Conservation (phyloP, 441 rosid genomes). For the Brassica balearica region DNA sequence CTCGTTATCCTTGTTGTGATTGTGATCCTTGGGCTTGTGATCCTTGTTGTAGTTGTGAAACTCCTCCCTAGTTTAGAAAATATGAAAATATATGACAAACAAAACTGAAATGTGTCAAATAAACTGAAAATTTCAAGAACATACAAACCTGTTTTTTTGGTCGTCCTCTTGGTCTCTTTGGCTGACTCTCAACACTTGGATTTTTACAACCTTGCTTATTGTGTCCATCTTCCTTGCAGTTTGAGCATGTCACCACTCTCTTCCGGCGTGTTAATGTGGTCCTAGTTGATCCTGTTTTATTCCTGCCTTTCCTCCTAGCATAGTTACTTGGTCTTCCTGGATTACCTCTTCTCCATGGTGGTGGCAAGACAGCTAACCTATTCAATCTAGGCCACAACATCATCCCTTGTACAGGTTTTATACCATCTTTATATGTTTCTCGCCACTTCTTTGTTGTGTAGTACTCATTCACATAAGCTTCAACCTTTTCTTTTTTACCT, state of each 20-base stretch:
- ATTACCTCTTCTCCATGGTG: background rate
- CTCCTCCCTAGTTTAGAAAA: background rate
- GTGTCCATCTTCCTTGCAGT: background rate
- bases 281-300: background rate
- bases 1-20: too few relatives aligned
- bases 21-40: too few relatives aligned
- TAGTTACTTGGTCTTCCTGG: background rate
- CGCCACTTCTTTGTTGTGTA: background rate
- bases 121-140: background rate
- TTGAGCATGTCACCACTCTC: background rate
- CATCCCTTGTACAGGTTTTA: background rate
- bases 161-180: background rate
- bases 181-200: background rate
- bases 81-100: background rate
- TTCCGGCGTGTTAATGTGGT: background rate
- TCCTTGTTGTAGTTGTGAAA: too few relatives aligned
- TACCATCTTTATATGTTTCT: background rate
- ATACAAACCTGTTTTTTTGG: background rate
- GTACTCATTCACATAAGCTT: background rate
- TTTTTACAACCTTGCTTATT: background rate
- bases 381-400: background rate
- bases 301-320: background rate
- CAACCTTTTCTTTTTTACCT: background rate
- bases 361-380: constrained; percentile 3
- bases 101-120: background rate